These are phyloP conservation scores for Plectosphaerella plurivora DNA, from an alignment of 2,329 filamentous ascomycete genomes.

Conservation along the genomic window DNA sequence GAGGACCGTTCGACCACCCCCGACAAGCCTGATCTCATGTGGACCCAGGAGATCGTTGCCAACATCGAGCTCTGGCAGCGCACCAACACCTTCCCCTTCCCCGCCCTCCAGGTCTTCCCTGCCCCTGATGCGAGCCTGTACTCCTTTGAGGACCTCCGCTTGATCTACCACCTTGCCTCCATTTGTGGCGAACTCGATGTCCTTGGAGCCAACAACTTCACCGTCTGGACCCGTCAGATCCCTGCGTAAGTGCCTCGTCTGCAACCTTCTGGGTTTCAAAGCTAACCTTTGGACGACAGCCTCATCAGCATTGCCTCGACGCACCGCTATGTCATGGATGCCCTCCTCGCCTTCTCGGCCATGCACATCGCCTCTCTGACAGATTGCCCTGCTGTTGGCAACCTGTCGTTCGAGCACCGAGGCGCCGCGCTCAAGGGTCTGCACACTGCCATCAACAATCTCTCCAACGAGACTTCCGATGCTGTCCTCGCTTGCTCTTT, in stretches of 20 bases:
- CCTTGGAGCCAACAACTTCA: conserved; percentile 76
- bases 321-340: conserved; percentile 88
- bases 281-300: conserved; percentile 32
- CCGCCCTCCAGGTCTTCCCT: conserved; percentile 72
- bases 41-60: conserved; percentile 80
- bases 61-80: conserved; percentile 79
- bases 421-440: conserved; percentile 81
- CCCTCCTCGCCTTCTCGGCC: conserved; percentile 88
- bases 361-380: conserved; percentile 90
- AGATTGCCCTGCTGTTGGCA: conserved; percentile 77
- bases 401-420: conserved; percentile 85
- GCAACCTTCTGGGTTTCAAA: neutral
- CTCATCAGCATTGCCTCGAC: conserved; percentile 79
- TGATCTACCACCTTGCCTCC: conserved; percentile 86
- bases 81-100: conserved; percentile 82
- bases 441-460: conserved; percentile 79
- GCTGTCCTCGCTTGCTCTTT: conserved; percentile 88
- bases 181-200: conserved; percentile 78
- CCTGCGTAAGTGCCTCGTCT: conserved; percentile 64
- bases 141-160: conserved; percentile 72
- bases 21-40: conserved; percentile 68
- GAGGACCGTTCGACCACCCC: conserved; percentile 59
- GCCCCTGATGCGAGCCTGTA: conserved; percentile 69
- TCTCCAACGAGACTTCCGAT: conserved; percentile 83
- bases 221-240: conserved; percentile 88